Evolutionary conservation across 1,284 basidiomycete genomes (phyloP).

Genomic region (Ganoderma sinense): DNA sequence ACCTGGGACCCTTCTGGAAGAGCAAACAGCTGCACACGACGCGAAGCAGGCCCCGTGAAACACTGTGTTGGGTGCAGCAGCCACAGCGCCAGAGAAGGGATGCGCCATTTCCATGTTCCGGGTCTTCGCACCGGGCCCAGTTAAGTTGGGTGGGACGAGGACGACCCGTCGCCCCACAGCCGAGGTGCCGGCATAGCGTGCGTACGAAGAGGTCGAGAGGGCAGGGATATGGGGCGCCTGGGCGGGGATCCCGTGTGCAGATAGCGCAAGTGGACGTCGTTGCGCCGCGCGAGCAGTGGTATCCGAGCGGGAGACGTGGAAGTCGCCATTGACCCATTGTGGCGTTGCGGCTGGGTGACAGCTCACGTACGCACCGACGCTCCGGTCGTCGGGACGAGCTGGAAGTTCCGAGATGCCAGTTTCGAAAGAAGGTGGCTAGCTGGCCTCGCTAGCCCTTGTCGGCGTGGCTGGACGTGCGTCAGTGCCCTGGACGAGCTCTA

Average conservation of each 20-base stretch:
- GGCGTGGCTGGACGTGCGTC: neutral
- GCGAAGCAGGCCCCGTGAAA: conserved; percentile 20
- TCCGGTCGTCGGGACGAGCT: neutral
- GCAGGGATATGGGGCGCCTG: conserved; percentile 5
- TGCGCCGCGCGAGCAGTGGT: conserved; percentile 1
- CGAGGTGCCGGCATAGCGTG: neutral
- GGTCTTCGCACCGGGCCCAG: conserved; percentile 26
- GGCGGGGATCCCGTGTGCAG: conserved; percentile 11
- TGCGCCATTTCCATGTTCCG: conserved; percentile 15
- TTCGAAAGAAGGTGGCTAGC: conserved; percentile 1
- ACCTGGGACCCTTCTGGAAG: conserved; percentile 25
- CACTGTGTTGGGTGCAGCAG: conserved; percentile 8
- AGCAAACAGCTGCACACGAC: conserved; percentile 25
- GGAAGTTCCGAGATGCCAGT: neutral
- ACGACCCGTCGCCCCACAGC: neutral
- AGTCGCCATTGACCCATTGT: conserved; percentile 10
- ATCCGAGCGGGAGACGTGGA: conserved; percentile 7
- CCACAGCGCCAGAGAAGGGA: conserved; percentile 13
- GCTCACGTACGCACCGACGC: conserved; percentile 1
- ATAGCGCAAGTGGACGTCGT: conserved; percentile 1
- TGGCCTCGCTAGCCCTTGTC: neutral
- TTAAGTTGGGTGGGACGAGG: neutral
- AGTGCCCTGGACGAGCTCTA: neutral
- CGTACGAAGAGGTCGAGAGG: neutral
- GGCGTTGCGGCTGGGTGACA: conserved; percentile 9